phyloP scores from a whole-genome alignment of 768 basidiomycete species.

The Lactifluus rugatus region DNA sequence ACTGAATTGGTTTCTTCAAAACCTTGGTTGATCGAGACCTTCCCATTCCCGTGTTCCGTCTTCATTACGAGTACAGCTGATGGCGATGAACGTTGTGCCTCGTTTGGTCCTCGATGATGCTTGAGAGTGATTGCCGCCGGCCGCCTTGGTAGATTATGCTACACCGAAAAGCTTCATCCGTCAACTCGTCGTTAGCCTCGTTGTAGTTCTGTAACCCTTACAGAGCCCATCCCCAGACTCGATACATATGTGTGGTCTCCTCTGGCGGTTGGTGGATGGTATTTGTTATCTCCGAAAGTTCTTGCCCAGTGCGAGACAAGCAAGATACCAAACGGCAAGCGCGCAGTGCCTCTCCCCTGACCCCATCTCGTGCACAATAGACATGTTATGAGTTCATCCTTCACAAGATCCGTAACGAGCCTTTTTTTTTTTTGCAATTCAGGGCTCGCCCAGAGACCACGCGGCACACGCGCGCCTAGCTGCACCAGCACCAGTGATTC shows the following conservation, averaged over 20 bases:
- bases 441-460: neutral
- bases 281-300: neutral
- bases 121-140: constrained; percentile 20
- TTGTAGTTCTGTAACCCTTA: neutral
- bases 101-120: constrained; percentile 82
- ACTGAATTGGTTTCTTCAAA: neutral
- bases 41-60: neutral
- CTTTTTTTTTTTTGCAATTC: neutral
- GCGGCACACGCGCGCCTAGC: neutral
- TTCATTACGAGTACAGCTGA: constrained; percentile 42
- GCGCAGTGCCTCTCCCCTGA: neutral
- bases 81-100: constrained; percentile 97
- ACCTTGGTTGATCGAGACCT: neutral
- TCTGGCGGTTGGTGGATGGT: neutral
- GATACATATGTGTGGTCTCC: neutral
- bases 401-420: neutral
- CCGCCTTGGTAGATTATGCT: neutral
- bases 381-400: neutral
- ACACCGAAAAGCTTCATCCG: neutral
- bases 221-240: neutral
- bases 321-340: neutral
- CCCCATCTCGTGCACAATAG: neutral
- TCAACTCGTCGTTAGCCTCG: neutral
- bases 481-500: neutral
- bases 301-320: neutral